Percentiles rank a stretch among this genome's conserved stretches.
These are phyloP conservation scores for Dovyalis caffra DNA, from an alignment of 345 rosid species.

Conservation along the genomic window DNA sequence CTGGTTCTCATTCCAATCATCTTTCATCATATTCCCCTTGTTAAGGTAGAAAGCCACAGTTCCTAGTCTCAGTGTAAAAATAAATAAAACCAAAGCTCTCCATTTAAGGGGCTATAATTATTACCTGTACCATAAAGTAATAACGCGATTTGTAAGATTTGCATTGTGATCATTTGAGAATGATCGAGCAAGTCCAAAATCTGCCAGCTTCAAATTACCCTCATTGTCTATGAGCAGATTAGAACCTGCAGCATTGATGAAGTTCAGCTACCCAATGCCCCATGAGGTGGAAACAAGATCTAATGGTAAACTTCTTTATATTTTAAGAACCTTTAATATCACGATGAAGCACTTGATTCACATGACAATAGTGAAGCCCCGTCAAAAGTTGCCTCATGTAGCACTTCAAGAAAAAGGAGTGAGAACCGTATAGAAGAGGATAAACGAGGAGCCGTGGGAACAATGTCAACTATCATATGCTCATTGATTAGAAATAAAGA, in stretches of 20 bases:
- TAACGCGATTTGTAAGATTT: conserved; percentile 86
- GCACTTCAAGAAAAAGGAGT: conserved; percentile 48
- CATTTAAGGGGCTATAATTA: neutral
- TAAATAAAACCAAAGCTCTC: neutral
- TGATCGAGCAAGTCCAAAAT: conserved; percentile 91
- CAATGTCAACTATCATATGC: neutral
- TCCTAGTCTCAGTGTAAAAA: neutral
- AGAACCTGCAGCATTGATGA: conserved; percentile 57
- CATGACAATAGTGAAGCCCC: conserved; percentile 93
- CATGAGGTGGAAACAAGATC: neutral
- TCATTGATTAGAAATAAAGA: neutral
- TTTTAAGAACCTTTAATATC: conserved; percentile 77
- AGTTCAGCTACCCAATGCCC: conserved; percentile 3
- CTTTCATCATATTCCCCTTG: conserved; percentile 1
- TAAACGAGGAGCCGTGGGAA: neutral
- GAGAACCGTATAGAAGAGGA: neutral
- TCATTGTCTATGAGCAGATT: conserved; percentile 92
- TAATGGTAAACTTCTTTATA: neutral
- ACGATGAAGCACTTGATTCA: conserved; percentile 94
- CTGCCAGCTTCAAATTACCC: conserved; percentile 92
- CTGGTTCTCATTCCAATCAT: neutral
- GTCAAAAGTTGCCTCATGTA: conserved; percentile 97
- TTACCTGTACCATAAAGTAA: conserved; percentile 96
- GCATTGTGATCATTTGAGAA: conserved; percentile 71
- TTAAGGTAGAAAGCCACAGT: neutral